phyloP scores from a whole-genome alignment of 352 stramenopile species.

The Phytophthora syringae region DNA sequence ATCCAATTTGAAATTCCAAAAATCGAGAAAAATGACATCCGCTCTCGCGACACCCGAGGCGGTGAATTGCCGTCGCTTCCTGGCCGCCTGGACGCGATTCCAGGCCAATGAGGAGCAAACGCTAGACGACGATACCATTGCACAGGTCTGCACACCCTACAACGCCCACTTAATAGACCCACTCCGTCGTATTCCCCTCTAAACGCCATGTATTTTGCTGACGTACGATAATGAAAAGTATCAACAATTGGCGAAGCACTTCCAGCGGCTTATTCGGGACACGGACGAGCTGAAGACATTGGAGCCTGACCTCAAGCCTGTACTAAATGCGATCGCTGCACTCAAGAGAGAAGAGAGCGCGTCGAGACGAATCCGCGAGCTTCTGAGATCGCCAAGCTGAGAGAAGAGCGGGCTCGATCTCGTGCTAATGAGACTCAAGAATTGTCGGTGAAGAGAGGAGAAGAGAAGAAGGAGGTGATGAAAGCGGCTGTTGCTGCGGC shows the following conservation, averaged over 20 bases:
- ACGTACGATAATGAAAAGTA: constrained; percentile 46
- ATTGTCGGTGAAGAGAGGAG: neutral
- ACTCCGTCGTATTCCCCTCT: neutral
- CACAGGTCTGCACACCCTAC: constrained; percentile 16
- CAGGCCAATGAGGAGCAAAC: constrained; percentile 31
- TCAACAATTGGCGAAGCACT: constrained; percentile 44
- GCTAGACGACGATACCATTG: constrained; percentile 6
- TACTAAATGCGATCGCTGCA: constrained; percentile 31
- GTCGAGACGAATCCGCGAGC: constrained; percentile 30
- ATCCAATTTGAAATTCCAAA: constrained; percentile 2
- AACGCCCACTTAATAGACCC: neutral
- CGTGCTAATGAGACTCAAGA: constrained; percentile 2
- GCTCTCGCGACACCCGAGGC: constrained; percentile 12
- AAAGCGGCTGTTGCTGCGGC: neutral
- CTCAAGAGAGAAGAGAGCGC: constrained; percentile 8
- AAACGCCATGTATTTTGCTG: constrained; percentile 8
- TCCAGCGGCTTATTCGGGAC: constrained; percentile 33
- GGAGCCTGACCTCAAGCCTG: constrained; percentile 21
- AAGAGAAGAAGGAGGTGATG: constrained; percentile 1
- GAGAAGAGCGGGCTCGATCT: constrained; percentile 14
- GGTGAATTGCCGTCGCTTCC: constrained; percentile 65
- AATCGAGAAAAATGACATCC: constrained; percentile 24
- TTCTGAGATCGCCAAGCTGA: constrained; percentile 36
- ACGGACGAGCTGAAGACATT: constrained; percentile 33
- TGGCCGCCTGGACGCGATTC: constrained; percentile 62